These are phyloP conservation scores for Plasmodium fragile DNA, from an alignment of 169 alveolate genomes.

Conservation along the genomic window DNA sequence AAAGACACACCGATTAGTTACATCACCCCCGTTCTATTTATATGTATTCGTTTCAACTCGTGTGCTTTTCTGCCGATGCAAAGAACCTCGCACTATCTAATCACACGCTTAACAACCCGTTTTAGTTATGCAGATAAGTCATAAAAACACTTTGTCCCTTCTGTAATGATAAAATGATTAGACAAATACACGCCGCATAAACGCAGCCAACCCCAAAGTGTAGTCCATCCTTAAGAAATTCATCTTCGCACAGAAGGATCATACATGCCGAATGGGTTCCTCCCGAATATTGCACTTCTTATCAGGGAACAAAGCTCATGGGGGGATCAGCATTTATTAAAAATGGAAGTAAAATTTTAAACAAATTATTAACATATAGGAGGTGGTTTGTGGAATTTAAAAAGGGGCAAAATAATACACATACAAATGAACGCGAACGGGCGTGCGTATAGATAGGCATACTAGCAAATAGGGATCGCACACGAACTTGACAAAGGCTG, in stretches of 20 bases:
- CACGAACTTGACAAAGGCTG: neutral
- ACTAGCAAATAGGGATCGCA: neutral
- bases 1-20: slow-evolving; percentile 12
- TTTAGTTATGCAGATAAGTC: neutral
- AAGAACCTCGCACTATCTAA: neutral
- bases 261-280: neutral
- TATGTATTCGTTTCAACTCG: neutral
- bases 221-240: neutral
- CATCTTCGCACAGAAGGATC: neutral
- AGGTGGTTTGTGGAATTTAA: neutral
- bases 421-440: neutral
- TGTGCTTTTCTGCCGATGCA: neutral
- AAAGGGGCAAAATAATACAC: neutral
- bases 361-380: neutral
- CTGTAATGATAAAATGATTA: neutral
- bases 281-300: neutral
- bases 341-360: neutral
- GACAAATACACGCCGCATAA: neutral
- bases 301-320: neutral
- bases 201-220: neutral
- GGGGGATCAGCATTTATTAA: neutral
- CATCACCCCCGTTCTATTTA: neutral
- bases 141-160: neutral
- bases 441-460: neutral
- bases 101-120: neutral